A percentile compares a stretch with the other conserved stretches of the same genome.
Evolutionary conservation across 257 asterid species (phyloP).

Genomic region (Anisodus tanguticus): DNA sequence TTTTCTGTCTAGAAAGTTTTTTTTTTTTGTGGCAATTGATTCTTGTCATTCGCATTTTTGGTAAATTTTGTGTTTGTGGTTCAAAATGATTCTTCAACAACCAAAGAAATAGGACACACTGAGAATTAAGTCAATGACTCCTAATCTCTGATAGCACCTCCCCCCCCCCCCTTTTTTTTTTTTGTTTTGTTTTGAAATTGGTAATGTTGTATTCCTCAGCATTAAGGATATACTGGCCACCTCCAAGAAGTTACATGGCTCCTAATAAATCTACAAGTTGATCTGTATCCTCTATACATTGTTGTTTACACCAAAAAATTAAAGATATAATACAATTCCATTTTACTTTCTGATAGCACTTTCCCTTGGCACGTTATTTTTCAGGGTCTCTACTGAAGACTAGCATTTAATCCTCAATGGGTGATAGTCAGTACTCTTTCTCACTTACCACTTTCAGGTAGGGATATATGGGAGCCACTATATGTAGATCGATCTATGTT

Average conservation of each 20-base stretch:
- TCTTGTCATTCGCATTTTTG: neutral
- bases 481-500: neutral
- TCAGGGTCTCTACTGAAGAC: constrained; percentile 24
- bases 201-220: too few relatives aligned
- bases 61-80: neutral
- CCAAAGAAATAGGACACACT: neutral
- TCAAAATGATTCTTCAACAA: constrained; percentile 1
- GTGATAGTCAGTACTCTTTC: constrained; percentile 99
- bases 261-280: too few relatives aligned
- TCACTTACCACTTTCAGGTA: constrained; percentile 99
- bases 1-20: neutral
- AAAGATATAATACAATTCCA: too few relatives aligned
- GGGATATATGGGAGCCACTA: constrained; percentile 14
- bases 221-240: too few relatives aligned
- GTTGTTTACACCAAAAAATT: too few relatives aligned
- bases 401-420: constrained; percentile 55
- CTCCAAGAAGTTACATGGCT: too few relatives aligned
- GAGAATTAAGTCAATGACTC: neutral
- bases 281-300: too few relatives aligned
- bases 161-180: too few relatives aligned
- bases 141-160: neutral
- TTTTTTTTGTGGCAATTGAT: neutral
- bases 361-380: neutral
- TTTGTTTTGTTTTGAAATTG: too few relatives aligned
- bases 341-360: neutral